Conservation (phyloP, 176 grass and related monocot species). For the Zea mays region Zm-B73-REFERENCE-NAM-5.0 NC_050097.1:5202001-5202500, state of each 20-base stretch:
- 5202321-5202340: constrained; percentile 72
- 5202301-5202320: constrained; percentile 64
- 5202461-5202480: neutral
- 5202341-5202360: constrained; percentile 53
- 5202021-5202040: neutral
- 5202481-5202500: neutral
- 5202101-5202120: constrained; percentile 16
- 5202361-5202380: constrained; percentile 32
- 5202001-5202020: constrained; percentile 59
- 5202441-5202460: neutral
- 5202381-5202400: neutral
- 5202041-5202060: neutral
- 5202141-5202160: neutral
- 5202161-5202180: constrained; percentile 13
- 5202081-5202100: neutral
- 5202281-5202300: constrained; percentile 63
- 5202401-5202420: constrained; percentile 17
- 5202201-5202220: neutral
- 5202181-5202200: neutral
- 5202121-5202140: neutral
- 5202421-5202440: constrained; percentile 10
- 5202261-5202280: constrained; percentile 85
- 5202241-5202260: constrained; percentile 25
- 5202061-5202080: neutral
- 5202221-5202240: constrained; percentile 11